Evolutionary conservation across 768 basidiomycete species (phyloP).

Genomic region (Boletus pseudo-olivaceus): DNA sequence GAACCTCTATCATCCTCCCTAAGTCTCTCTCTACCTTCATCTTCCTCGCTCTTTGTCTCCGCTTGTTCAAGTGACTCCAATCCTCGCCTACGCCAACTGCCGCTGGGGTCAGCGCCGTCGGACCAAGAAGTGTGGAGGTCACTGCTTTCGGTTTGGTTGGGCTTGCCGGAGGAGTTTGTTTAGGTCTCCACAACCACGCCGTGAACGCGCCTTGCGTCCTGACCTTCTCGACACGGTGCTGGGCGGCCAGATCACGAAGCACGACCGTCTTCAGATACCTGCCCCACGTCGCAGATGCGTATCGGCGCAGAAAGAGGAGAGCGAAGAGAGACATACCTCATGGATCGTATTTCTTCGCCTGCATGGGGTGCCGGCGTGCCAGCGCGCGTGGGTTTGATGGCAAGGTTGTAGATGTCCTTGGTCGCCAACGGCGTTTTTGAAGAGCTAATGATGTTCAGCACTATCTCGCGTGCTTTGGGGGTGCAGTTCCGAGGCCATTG

Average conservation of each 20-base stretch:
- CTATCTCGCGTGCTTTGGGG: constrained; percentile 18
- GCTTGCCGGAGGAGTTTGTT: neutral
- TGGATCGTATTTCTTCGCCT: constrained; percentile 51
- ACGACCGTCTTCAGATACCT: constrained; percentile 58
- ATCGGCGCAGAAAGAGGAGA: neutral
- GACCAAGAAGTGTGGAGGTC: neutral
- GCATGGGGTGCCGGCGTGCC: constrained; percentile 35
- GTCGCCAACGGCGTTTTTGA: constrained; percentile 24
- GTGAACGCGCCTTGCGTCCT: constrained; percentile 31
- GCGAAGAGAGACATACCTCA: constrained; percentile 36
- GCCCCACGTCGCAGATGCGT: neutral
- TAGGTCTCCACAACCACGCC: constrained; percentile 41
- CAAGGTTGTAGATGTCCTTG: constrained; percentile 26
- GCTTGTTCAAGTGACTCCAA: constrained; percentile 53
- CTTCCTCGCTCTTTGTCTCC: constrained; percentile 45
- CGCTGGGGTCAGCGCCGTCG: constrained; percentile 18
- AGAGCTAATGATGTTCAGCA: constrained; percentile 19
- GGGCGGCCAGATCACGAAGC: constrained; percentile 43
- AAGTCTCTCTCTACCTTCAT: constrained; percentile 45
- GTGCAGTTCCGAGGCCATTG: constrained; percentile 24
- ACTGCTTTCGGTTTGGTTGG: neutral
- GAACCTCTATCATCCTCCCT: constrained; percentile 35
- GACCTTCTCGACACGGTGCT: constrained; percentile 42
- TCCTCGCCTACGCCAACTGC: constrained; percentile 40
- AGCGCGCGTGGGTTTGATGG: constrained; percentile 10